Conservation (phyloP, 2,329 filamentous ascomycete species). For the Pseudogymnoascus sp. region DNA sequence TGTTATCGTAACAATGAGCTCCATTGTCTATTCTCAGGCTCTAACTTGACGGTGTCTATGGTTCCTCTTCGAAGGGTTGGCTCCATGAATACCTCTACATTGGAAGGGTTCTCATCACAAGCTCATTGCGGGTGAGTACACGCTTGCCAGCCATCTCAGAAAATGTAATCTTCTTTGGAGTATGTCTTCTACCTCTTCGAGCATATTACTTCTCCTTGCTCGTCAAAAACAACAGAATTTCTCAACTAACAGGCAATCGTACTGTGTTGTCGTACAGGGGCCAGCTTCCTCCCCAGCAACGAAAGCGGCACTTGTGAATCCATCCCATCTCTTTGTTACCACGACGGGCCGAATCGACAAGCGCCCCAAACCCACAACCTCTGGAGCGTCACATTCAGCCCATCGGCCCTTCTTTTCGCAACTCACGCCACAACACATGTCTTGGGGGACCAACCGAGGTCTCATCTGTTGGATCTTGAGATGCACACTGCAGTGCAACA, state of each 20-base stretch:
- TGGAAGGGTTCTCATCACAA: neutral
- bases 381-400: neutral
- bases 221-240: neutral
- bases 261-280: neutral
- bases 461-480: neutral
- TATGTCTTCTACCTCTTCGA: neutral
- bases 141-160: neutral
- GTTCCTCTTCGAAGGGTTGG: neutral
- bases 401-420: conserved; percentile 2
- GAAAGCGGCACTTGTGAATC: neutral
- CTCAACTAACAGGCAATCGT: neutral
- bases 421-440: neutral
- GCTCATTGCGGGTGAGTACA: neutral
- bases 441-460: neutral
- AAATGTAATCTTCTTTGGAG: neutral
- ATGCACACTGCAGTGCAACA: neutral
- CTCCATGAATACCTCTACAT: neutral
- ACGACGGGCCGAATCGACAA: neutral
- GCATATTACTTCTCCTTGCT: neutral
- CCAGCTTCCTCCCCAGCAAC: neutral
- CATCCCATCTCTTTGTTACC: neutral
- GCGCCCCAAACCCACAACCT: neutral
- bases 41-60: neutral
- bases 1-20: neutral
- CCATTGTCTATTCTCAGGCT: neutral